Evolutionary conservation across 768 basidiomycete genomes (phyloP), one percentile per base, ranked within the genome.

Genomic region (Lactifluus subvellereus): DNA sequence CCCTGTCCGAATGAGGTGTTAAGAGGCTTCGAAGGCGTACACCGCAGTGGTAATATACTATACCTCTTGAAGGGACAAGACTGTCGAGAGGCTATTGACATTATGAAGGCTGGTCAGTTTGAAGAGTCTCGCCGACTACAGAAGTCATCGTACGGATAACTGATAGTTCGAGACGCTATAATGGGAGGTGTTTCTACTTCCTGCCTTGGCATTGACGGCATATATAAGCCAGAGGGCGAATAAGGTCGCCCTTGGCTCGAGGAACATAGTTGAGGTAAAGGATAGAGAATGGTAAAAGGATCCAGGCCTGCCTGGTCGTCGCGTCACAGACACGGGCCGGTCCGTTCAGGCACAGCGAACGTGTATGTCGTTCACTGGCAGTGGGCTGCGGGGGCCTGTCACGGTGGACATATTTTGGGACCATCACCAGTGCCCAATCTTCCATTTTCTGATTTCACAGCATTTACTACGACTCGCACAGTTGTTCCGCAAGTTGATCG

Each of bases 1-100:
- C 38, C 62, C 74, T 75, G 55, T 32, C 16, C 38, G 14, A 55
- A 30, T 6, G 22, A 47, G 13, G 22, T 35, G 35, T 64, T 45
- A 45, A 30, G 7, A n/a, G 5, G 9, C 9, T 27, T 40, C 3
- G 0, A 45, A 45, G 20, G 33, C 4, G 16, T 33, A 30, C n/a
- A n/a, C 1, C 3, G 32, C 18, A 16, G 32, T 8, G 3, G 14
- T 13, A 22, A 16, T 6, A 11, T 3, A n/a, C 20, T 16, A 38
- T 60, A 64, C 63, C 63, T 60, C 16, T 64, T 35, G 49, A n/a
- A 35, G 63, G 63, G 37, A 6, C 49, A 13, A 64, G 54, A 37
- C 6, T 64, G 16, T 60, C 49, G n/a, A 64, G 37, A 7, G 53
- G 13, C 63, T 64, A 2, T 40, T 35, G 30, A 14, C 1, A 18